phyloP scores from a whole-genome alignment of 2,329 filamentous ascomycete genomes.

The Phaeophleospora eucalypticola region DNA sequence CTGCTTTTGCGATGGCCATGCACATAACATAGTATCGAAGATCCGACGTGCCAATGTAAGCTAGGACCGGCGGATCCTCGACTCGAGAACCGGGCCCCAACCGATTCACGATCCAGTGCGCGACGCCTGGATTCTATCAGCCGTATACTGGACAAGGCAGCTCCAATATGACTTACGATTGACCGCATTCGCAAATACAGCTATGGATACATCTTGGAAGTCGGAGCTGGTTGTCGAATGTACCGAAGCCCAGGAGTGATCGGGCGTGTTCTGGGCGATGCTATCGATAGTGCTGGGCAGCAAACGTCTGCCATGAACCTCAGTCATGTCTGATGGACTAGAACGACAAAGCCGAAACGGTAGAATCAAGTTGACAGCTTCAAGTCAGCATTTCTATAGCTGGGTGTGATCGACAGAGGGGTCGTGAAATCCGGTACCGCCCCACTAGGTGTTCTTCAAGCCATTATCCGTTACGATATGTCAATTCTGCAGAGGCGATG shows the following conservation, averaged over 20 bases:
- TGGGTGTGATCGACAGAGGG: no score
- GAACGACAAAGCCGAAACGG: no score
- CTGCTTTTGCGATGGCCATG: slow-evolving; percentile 1
- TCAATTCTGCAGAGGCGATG: no score
- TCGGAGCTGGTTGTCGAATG: background rate
- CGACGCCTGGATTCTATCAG: background rate
- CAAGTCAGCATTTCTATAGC: no score
- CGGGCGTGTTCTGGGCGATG: background rate
- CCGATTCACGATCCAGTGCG: slow-evolving; percentile 2
- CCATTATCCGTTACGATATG: no score
- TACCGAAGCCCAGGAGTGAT: background rate
- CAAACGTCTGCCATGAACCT: no score
- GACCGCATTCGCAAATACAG: slow-evolving; percentile 1
- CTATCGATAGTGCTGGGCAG: slow-evolving; percentile 21
- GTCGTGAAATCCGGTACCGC: no score
- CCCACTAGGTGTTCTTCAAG: no score
- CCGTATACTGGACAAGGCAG: background rate
- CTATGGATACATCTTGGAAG: background rate
- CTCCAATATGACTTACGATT: background rate
- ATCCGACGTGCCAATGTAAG: slow-evolving; percentile 1
- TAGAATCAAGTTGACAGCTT: no score
- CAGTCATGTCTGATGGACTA: no score
- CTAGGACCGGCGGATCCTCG: no score
- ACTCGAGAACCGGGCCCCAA: background rate
- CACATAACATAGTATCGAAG: slow-evolving; percentile 2